These are phyloP conservation scores for Dovyalis caffra DNA, from an alignment of 345 rosid species.

Conservation along the genomic window DNA sequence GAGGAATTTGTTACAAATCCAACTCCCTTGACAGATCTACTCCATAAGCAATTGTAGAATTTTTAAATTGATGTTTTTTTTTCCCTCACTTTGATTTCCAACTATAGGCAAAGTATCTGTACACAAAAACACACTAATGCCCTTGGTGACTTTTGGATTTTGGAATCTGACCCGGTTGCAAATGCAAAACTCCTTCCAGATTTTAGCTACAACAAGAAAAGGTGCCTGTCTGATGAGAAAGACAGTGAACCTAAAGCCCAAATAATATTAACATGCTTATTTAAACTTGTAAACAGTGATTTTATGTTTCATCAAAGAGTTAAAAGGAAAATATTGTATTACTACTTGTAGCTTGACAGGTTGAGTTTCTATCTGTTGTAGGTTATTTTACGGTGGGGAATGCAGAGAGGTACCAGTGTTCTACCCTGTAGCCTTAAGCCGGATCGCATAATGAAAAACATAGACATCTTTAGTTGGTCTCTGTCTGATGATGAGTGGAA, in stretches of 20 bases:
- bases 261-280: not conserved
- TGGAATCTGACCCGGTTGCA: not conserved
- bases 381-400: constrained; percentile 62
- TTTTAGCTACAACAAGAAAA: not conserved
- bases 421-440: constrained; percentile 58
- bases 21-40: not conserved
- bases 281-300: not conserved
- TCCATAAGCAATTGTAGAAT: not conserved
- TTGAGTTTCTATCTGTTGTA: constrained; percentile 10
- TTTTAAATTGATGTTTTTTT: not conserved
- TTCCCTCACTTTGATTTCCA: not conserved
- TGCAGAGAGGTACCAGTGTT: constrained; percentile 62
- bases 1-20: not conserved
- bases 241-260: not conserved
- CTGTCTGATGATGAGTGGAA: constrained; percentile 50
- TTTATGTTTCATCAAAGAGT: constrained; percentile 3
- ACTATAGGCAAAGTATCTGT: not conserved
- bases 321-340: not conserved
- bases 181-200: not conserved
- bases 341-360: not conserved
- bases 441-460: constrained; percentile 50
- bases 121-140: not conserved
- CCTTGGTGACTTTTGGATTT: not conserved
- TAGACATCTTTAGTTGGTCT: constrained; percentile 50
- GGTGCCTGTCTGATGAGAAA: not conserved